Percentiles rank a stretch among this genome's conserved stretches.
Conservation (phyloP, 306 rosid species). For the Quercus rubra region DNA sequence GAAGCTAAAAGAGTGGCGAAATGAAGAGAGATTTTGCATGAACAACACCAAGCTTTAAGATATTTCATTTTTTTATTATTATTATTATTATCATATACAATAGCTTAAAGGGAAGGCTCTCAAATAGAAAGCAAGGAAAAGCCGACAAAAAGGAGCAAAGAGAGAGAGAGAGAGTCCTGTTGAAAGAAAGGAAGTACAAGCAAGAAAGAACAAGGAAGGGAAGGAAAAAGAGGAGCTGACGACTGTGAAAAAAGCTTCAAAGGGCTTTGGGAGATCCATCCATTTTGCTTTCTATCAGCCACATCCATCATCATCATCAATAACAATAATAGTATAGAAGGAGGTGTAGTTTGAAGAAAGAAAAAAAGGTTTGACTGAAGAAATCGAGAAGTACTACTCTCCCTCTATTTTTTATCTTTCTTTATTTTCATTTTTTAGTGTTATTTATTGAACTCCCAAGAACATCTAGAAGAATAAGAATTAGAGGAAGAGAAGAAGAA, state of each 20-base stretch:
- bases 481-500: not conserved
- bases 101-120: not conserved
- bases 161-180: slow-evolving; percentile 2
- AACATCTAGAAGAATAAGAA: slow-evolving; percentile 1
- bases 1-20: slow-evolving; percentile 15
- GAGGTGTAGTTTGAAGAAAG: slow-evolving; percentile 2
- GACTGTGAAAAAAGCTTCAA: not conserved
- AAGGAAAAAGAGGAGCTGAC: not conserved
- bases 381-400: slow-evolving; percentile 23
- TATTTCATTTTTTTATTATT: not conserved
- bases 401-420: not conserved
- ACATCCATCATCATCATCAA: not conserved
- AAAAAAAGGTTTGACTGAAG: slow-evolving; percentile 35
- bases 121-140: not conserved
- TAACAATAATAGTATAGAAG: not conserved
- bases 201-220: not conserved
- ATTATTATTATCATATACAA: not conserved
- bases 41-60: not conserved
- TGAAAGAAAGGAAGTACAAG: slow-evolving; percentile 5
- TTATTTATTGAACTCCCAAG: slow-evolving; percentile 24
- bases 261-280: slow-evolving; percentile 4
- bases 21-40: slow-evolving; percentile 19
- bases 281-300: not conserved
- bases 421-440: not conserved
- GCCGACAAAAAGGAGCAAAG: not conserved